These are phyloP conservation scores for Pseudogymnoascus sp. DNA, from an alignment of 2,329 filamentous ascomycete species.

Conservation along the genomic window DNA sequence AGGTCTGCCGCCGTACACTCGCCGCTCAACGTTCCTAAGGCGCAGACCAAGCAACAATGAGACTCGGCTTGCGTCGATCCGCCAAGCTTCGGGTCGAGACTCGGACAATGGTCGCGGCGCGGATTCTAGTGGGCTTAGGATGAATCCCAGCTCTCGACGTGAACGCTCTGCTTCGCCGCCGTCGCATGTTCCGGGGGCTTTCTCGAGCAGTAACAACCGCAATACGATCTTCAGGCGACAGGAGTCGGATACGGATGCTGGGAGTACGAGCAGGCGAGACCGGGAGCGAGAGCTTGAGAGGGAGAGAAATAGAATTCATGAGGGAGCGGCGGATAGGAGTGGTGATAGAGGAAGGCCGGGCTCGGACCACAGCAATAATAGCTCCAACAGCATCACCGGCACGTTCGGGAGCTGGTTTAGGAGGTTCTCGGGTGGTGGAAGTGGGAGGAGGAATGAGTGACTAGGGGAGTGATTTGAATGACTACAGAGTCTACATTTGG, in stretches of 20 bases:
- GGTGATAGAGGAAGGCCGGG: neutral
- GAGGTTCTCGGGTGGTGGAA: neutral
- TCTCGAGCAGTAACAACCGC: neutral
- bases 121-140: neutral
- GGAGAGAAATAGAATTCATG: neutral
- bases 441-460: neutral
- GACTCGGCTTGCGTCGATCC: neutral
- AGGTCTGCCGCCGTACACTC: neutral
- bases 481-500: neutral
- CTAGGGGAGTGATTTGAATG: neutral
- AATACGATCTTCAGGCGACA: neutral
- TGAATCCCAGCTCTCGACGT: neutral
- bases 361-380: constrained; percentile 4
- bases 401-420: constrained; percentile 1
- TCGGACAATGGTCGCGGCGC: neutral
- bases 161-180: neutral
- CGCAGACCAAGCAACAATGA: constrained; percentile 5
- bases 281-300: neutral
- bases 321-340: neutral
- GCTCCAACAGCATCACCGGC: neutral
- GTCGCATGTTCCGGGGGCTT: neutral
- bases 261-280: neutral
- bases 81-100: neutral
- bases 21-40: neutral
- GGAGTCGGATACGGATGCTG: neutral